These are phyloP conservation scores for Psophocarpus tetragonolobus DNA, from an alignment of 306 rosid genomes.

Conservation along the genomic window DNA sequence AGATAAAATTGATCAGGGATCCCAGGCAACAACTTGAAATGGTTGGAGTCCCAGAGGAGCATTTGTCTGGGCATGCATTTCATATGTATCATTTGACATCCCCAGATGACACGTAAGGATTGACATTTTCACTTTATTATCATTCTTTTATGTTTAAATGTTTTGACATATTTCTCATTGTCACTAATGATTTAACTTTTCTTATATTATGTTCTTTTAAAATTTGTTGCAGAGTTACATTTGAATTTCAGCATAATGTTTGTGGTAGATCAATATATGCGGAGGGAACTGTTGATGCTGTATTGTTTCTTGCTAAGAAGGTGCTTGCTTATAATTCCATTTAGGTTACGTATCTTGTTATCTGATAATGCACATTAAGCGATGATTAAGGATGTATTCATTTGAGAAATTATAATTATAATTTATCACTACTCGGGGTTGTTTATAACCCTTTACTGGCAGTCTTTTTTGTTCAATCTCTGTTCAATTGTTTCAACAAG, in stretches of 20 bases:
- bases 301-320: slow-evolving; percentile 79
- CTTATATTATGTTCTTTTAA: neutral
- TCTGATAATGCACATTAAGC: neutral
- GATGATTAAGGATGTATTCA: neutral
- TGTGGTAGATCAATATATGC: slow-evolving; percentile 97
- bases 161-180: neutral
- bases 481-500: neutral
- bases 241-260: slow-evolving; percentile 95
- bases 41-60: slow-evolving; percentile 96
- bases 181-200: slow-evolving; percentile 3
- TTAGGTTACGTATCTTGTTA: neutral
- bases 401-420: neutral
- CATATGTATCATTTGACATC: slow-evolving; percentile 89
- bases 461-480: neutral
- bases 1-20: slow-evolving; percentile 87
- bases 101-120: slow-evolving; percentile 71
- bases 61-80: slow-evolving; percentile 81
- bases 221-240: slow-evolving; percentile 69
- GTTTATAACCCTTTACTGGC: neutral
- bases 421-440: neutral
- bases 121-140: slow-evolving; percentile 28
- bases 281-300: slow-evolving; percentile 92
- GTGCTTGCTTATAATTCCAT: slow-evolving; percentile 49
- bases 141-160: neutral
- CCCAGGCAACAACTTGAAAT: slow-evolving; percentile 72